Conservation (phyloP, 345 rosid genomes). For the Rhodamnia rubescens region DNA sequence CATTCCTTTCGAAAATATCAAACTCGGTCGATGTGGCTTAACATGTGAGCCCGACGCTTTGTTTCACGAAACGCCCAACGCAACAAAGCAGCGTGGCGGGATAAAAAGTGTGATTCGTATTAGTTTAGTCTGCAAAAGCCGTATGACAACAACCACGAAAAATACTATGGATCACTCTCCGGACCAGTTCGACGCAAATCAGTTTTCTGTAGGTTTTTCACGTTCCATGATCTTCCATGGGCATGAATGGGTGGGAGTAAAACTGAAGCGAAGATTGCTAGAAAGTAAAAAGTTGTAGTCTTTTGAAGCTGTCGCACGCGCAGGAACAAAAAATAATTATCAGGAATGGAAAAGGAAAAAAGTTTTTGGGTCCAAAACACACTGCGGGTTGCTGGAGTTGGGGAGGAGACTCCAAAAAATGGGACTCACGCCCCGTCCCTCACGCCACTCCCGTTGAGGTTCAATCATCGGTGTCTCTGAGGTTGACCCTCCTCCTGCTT, state of each 20-base stretch:
- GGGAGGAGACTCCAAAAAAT: neutral
- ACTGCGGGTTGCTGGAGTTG: neutral
- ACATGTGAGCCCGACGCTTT: neutral
- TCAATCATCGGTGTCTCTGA: neutral
- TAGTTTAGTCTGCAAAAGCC: neutral
- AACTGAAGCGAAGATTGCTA: neutral
- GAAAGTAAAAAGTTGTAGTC: neutral
- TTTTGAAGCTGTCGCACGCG: neutral
- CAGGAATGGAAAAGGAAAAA: neutral
- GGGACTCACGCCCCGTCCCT: neutral
- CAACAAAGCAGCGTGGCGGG: neutral
- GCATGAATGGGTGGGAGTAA: neutral
- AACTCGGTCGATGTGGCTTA: neutral
- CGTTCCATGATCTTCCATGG: neutral
- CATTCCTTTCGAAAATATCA: neutral
- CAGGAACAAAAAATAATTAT: neutral
- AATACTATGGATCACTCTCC: no score
- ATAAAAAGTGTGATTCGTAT: neutral
- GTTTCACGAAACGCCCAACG: neutral
- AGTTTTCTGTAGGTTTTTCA: neutral
- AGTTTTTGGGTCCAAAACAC: neutral
- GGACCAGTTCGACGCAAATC: neutral
- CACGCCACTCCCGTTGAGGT: neutral
- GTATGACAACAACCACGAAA: neutral
- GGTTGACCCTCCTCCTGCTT: neutral